These are phyloP conservation scores for Trichoderma lentiforme DNA, from an alignment of 2,329 filamentous ascomycete species.

Conservation along the genomic window DNA sequence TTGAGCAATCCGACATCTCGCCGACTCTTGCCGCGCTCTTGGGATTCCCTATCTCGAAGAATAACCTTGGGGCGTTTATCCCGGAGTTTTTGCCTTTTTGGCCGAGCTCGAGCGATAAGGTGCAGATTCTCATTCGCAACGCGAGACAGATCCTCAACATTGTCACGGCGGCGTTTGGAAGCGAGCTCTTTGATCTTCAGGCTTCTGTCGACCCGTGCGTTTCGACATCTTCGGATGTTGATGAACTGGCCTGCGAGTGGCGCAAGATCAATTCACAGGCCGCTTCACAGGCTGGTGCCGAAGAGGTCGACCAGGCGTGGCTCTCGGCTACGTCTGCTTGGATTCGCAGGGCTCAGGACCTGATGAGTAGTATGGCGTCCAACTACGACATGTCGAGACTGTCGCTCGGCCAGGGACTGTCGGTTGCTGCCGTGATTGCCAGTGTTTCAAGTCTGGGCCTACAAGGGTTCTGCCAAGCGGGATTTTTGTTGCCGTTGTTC, in stretches of 20 bases:
- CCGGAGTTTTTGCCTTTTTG: slow-evolving; percentile 75
- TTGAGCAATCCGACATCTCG: slow-evolving; percentile 94
- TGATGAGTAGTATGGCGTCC: slow-evolving; percentile 87
- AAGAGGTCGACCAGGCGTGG: slow-evolving; percentile 38
- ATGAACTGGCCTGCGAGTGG: slow-evolving; percentile 70
- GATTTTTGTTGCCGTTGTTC: slow-evolving; percentile 41
- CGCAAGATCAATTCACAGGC: slow-evolving; percentile 31
- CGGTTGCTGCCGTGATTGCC: slow-evolving; percentile 31
- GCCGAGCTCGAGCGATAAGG: slow-evolving; percentile 50
- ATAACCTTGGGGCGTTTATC: slow-evolving; percentile 86
- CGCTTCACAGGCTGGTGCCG: slow-evolving; percentile 21
- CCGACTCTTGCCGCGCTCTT: slow-evolving; percentile 84
- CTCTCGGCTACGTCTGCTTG: slow-evolving; percentile 53
- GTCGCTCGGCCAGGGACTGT: slow-evolving; percentile 41
- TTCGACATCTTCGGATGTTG: slow-evolving; percentile 39
- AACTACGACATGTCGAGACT: slow-evolving; percentile 78
- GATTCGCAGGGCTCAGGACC: slow-evolving; percentile 66
- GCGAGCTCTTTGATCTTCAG: slow-evolving; percentile 39
- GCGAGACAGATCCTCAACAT: slow-evolving; percentile 76
- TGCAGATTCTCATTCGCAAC: slow-evolving; percentile 72
- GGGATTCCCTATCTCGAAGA: slow-evolving; percentile 82
- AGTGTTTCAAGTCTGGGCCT: slow-evolving; percentile 19
- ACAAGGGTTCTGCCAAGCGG: slow-evolving; percentile 18
- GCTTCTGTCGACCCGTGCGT: slow-evolving; percentile 38
- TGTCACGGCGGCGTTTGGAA: slow-evolving; percentile 67